Evolutionary conservation across 192 early-diverging fungal genomes (phyloP), one percentile per base, ranked within the genome.

Genomic region (Cladochytrium replicatum): DNA sequence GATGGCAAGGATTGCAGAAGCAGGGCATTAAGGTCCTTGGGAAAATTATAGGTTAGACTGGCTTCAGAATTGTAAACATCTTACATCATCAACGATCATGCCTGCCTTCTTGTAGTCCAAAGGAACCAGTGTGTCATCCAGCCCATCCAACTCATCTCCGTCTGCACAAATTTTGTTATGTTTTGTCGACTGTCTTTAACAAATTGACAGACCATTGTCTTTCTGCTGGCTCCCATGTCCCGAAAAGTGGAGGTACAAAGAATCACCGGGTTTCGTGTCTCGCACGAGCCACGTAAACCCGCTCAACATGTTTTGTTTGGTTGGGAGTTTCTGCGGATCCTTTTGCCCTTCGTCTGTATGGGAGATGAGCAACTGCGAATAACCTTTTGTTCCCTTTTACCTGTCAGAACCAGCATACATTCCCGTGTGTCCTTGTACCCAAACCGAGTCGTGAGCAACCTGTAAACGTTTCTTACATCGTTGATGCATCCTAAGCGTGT

Each of bases 181-280:
- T 13, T 13, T 13, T n/a, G 34, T 37, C 34, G 34, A 37, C n/a
- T 13, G n/a, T 45, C 17, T 19, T 29, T 25, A 21, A 51, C 28
- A 21, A 8, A 25, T 6, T 51, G 23, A 22, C 5, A 48, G 23
- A 51, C 24, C 50, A 23, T 51, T 46, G 57, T 49, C 69, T 52
- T 15, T 52, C 57, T 66, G 31, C 41, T 55, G 54, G 19, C 69
- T 60, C 26, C 75, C 64, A 34, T 72, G 74, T 26, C 81, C 81
- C 40, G 78, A 79, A 54, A 65, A 84, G 58, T 80, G 76, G 57
- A 84, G 72, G 53, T 78, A 78, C 39, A 84, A 64, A 9, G 77
- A 74, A 52, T 82, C 80, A 42, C 74, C 75, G 43, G 82, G 73
- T 29, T 61, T 57, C 26, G 78, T 69, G 25, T 60, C 71, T 46